Base-by-base conservation (phyloP, 768 basidiomycete species). In the Baorangia bicolor region DNA sequence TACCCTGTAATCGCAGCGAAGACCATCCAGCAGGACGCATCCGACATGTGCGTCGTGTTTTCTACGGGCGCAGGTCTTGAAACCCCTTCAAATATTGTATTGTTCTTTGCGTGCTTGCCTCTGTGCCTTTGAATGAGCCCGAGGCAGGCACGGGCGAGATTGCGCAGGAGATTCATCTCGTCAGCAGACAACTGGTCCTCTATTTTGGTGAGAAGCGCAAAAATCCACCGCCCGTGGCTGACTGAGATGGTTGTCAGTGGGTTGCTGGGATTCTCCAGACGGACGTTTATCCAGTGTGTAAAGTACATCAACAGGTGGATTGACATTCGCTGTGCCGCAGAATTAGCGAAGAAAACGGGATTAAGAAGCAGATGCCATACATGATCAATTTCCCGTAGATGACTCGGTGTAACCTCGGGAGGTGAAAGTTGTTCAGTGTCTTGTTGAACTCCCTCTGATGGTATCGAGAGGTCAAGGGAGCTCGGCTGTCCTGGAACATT, bases 241-340 rank as follows among this genome's bases (percentile, higher is more conserved):
- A 81, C 79, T 13, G 80, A 80, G 20, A 82, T 78, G 34, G 69
- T 67, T 61, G 73, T 75, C 46, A 67, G 59, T 30, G 74, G 62
- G 53, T 76, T 72, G 7, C 69, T 70, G 4, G 59, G 63, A 23
- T 78, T 70, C 43, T 84, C 77, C 8, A 89, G 68, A 57, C 87
- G 78, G 14, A 79, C 54, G 59, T 86, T 85, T 59, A 90, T 85
- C 90, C 90, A 93, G 64, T 91, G 81, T 18, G 83, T 78, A 68
- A 92, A 92, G 68, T 91, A 92, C 87, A 89, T 90, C 56, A 93
- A 71, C 42, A 92, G 77, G 66, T 90, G 90, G 27, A 92, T 67
- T 5, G 88, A 82, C 68, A 77, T 82, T 64, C 81, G 79, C 90
- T 92, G 60, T 31, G 56, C 25, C 25, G 16, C 51, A 49, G 46